phyloP scores from a whole-genome alignment of 192 early-diverging fungal genomes.

The Spizellomyces sp. region DNA sequence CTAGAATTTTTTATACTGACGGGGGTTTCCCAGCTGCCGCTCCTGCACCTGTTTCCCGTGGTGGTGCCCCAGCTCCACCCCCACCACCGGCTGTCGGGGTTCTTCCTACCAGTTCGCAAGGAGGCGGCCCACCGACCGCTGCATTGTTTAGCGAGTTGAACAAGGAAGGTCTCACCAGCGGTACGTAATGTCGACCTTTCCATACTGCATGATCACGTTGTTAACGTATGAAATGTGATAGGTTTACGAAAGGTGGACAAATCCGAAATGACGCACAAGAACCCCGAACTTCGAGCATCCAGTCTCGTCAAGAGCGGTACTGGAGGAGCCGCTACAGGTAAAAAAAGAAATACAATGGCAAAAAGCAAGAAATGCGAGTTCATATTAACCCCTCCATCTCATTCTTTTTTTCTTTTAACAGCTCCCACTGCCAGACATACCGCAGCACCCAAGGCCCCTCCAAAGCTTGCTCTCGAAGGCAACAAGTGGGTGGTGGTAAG shows the following conservation, averaged over 20 bases:
- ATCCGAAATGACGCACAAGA: constrained; percentile 98
- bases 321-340: constrained; percentile 23
- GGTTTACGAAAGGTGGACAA: constrained; percentile 94
- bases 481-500: constrained; percentile 84
- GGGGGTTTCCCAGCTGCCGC: not conserved
- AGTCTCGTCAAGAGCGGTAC: constrained; percentile 53
- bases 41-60: constrained; percentile 27
- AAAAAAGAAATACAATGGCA: not conserved
- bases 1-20: too few species aligned
- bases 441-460: constrained; percentile 61
- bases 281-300: constrained; percentile 80
- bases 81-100: constrained; percentile 38
- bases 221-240: not conserved
- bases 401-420: too few species aligned
- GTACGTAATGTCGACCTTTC: constrained; percentile 65
- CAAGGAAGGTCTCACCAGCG: constrained; percentile 60
- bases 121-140: constrained; percentile 11
- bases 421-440: constrained; percentile 9
- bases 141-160: constrained; percentile 87
- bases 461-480: constrained; percentile 80
- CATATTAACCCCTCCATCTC: too few species aligned
- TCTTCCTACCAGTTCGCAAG: constrained; percentile 39
- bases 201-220: not conserved
- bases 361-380: too few species aligned
- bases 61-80: constrained; percentile 40